phyloP scores from a whole-genome alignment of 768 basidiomycete species.

The Pleurotus giganteus region DNA sequence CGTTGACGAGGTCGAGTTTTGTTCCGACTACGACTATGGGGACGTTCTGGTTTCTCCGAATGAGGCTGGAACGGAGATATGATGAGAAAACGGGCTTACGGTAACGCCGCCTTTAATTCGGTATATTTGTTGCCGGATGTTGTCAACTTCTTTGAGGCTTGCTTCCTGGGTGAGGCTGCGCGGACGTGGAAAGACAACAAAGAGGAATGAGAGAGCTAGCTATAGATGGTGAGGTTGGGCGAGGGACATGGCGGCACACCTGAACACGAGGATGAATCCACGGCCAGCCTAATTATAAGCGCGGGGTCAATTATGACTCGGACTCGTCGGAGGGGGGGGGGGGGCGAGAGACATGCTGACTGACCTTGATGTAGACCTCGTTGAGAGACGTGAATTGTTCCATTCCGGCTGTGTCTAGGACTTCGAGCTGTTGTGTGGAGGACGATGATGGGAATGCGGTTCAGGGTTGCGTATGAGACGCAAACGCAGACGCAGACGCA shows the following conservation, averaged over 20 bases:
- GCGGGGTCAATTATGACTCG: neutral
- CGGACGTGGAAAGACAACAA: too few species aligned
- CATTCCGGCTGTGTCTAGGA: constrained; percentile 82
- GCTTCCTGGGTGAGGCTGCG: constrained; percentile 77
- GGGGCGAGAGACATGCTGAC: neutral
- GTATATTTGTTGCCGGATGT: constrained; percentile 77
- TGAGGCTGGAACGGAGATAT: neutral
- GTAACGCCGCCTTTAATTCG: constrained; percentile 72
- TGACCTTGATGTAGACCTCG: constrained; percentile 79
- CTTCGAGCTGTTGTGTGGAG: constrained; percentile 55
- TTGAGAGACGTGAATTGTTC: constrained; percentile 82
- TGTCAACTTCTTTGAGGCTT: constrained; percentile 76
- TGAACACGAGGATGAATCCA: constrained; percentile 85
- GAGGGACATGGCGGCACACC: constrained; percentile 34
- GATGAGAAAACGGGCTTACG: constrained; percentile 31
- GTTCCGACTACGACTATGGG: constrained; percentile 89
- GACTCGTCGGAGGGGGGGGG: neutral
- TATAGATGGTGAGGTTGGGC: neutral
- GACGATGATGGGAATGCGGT: neutral
- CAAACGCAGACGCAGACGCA: constrained; percentile 31
- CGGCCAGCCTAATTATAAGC: constrained; percentile 50
- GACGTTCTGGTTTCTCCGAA: constrained; percentile 39
- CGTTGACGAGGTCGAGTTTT: constrained; percentile 76
- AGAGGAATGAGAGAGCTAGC: constrained; percentile 11
- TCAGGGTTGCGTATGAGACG: constrained; percentile 3